Percentiles rank a stretch among this genome's conserved stretches.
These are phyloP conservation scores for Colletotrichum australisinense DNA, from an alignment of 2,329 filamentous ascomycete species.

Conservation along the genomic window DNA sequence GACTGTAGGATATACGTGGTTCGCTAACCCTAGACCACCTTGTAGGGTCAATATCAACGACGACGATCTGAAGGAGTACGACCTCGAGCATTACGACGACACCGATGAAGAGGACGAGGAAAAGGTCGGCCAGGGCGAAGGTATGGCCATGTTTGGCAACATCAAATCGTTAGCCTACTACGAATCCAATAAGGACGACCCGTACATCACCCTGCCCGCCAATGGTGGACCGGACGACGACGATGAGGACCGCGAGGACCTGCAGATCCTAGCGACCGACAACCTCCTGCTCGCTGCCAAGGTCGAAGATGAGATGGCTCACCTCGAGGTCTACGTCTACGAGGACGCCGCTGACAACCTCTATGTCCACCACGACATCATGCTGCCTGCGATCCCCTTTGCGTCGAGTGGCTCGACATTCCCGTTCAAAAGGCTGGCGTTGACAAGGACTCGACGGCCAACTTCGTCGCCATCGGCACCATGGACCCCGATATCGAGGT, in stretches of 20 bases:
- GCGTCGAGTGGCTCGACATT: constrained; percentile 94
- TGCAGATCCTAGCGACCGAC: constrained; percentile 92
- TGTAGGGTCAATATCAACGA: constrained; percentile 72
- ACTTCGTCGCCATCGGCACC: constrained; percentile 94
- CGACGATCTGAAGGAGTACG: constrained; percentile 94
- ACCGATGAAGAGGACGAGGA: constrained; percentile 69
- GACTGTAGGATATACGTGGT: background rate
- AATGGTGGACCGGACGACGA: constrained; percentile 75
- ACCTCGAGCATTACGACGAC: constrained; percentile 95
- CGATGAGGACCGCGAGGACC: constrained; percentile 90
- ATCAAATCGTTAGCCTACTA: constrained; percentile 94
- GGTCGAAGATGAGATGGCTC: constrained; percentile 96
- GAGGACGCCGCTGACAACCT: constrained; percentile 96
- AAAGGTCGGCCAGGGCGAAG: constrained; percentile 65
- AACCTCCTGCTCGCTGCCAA: constrained; percentile 93
- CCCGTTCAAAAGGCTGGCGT: constrained; percentile 79
- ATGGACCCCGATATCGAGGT: constrained; percentile 99
- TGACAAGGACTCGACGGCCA: constrained; percentile 77
- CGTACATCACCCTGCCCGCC: constrained; percentile 90
- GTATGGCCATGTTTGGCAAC: constrained; percentile 94
- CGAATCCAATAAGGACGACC: constrained; percentile 92
- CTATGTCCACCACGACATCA: constrained; percentile 99
- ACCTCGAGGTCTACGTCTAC: constrained; percentile 97
- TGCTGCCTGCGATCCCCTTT: constrained; percentile 96
- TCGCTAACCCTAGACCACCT: constrained; percentile 34